phyloP scores from a whole-genome alignment of 2,329 filamentous ascomycete genomes.

The Trichoderma polysporum region DNA sequence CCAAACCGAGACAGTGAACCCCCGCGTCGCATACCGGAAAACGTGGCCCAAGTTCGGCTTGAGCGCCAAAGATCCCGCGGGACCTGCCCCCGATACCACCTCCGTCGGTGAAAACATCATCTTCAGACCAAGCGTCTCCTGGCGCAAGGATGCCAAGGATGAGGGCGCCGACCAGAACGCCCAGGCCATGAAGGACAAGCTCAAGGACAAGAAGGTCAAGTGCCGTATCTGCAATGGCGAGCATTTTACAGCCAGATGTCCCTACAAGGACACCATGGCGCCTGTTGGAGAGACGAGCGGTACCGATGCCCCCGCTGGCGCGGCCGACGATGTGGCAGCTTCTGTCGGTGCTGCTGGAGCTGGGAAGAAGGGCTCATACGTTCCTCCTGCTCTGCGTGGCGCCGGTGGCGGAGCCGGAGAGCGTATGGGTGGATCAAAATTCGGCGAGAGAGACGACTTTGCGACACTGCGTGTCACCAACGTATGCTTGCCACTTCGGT shows the following conservation, averaged over 20 bases:
- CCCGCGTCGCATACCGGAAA: slow-evolving; percentile 91
- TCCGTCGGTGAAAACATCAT: slow-evolving; percentile 97
- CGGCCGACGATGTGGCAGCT: slow-evolving; percentile 47
- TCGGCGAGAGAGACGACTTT: slow-evolving; percentile 88
- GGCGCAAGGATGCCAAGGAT: slow-evolving; percentile 85
- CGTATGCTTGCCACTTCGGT: slow-evolving; percentile 49
- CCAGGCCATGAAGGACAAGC: slow-evolving; percentile 72
- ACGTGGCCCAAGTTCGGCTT: slow-evolving; percentile 90
- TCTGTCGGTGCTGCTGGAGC: slow-evolving; percentile 55
- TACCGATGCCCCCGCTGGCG: slow-evolving; percentile 56
- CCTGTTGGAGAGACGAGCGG: slow-evolving; percentile 65
- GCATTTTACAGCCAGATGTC: slow-evolving; percentile 98
- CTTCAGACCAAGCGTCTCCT: slow-evolving; percentile 90
- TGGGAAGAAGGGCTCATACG: slow-evolving; percentile 77
- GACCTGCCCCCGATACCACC: slow-evolving; percentile 86
- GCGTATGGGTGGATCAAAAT: slow-evolving; percentile 80
- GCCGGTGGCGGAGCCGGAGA: slow-evolving; percentile 66
- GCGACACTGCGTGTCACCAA: slow-evolving; percentile 97
- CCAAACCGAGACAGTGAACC: slow-evolving; percentile 92
- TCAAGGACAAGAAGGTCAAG: slow-evolving; percentile 99
- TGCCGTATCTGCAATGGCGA: slow-evolving; percentile 98
- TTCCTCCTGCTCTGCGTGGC: slow-evolving; percentile 88
- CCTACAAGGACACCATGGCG: slow-evolving; percentile 99
- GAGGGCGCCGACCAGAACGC: slow-evolving; percentile 73
- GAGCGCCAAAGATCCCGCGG: slow-evolving; percentile 78